Evolutionary conservation across 2,329 filamentous ascomycete species (phyloP).

Genomic region (Corniculantispora saksenae): DNA sequence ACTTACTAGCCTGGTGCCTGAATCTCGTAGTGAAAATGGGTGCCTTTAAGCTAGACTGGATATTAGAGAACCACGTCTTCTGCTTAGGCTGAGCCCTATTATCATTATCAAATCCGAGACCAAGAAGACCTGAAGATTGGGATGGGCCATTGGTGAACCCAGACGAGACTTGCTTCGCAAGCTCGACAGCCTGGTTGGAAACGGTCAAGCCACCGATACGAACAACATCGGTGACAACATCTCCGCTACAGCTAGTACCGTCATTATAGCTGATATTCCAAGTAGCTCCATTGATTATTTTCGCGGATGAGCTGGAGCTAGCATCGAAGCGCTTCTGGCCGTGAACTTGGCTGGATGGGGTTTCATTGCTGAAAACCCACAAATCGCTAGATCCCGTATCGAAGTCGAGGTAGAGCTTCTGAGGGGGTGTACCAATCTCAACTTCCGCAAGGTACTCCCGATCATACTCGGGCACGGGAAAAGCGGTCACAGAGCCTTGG

Average conservation of each 20-base stretch:
- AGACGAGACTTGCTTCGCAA: constrained; percentile 42
- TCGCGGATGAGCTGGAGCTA: constrained; percentile 38
- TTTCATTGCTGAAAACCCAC: constrained; percentile 37
- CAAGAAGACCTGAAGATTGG: constrained; percentile 46
- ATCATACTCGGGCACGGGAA: neutral
- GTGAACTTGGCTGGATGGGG: constrained; percentile 26
- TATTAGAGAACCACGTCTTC: constrained; percentile 37
- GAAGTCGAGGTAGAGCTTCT: constrained; percentile 42
- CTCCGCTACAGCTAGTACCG: constrained; percentile 41
- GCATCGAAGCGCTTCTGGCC: constrained; percentile 43
- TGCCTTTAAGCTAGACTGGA: constrained; percentile 17
- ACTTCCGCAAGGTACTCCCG: neutral
- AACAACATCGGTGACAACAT: constrained; percentile 45
- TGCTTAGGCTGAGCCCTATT: constrained; percentile 30
- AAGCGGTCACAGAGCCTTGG: too few relatives aligned
- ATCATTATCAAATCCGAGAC: constrained; percentile 26
- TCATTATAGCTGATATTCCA: constrained; percentile 50
- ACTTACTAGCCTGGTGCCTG: neutral
- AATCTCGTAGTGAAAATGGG: constrained; percentile 16
- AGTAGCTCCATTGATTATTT: constrained; percentile 35
- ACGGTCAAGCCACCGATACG: constrained; percentile 44
- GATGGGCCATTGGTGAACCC: constrained; percentile 31
- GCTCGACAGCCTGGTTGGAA: constrained; percentile 43
- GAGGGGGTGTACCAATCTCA: constrained; percentile 32
- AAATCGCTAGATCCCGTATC: constrained; percentile 46